Conservation (phyloP, 2,329 filamentous ascomycete genomes). For the Volutella citrinella region DNA sequence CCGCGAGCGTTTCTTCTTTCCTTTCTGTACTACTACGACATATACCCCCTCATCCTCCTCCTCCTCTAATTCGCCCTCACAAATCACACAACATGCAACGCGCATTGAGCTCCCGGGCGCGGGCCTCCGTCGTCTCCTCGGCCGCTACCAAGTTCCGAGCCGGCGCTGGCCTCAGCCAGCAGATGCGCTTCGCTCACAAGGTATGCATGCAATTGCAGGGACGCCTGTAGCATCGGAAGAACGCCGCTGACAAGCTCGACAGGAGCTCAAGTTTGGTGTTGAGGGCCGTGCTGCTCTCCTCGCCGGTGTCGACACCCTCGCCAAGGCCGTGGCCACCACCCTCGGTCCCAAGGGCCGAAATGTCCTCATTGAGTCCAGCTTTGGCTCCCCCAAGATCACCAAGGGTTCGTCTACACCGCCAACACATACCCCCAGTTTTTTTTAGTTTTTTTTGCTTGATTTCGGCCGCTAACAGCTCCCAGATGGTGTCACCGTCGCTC, state of each 20-base stretch:
- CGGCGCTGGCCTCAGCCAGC: slow-evolving; percentile 68
- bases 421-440: too few species aligned
- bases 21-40: slow-evolving; percentile 26
- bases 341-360: slow-evolving; percentile 98
- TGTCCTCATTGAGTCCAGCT: slow-evolving; percentile 97
- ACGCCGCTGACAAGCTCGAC: slow-evolving; percentile 27
- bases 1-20: slow-evolving; percentile 23
- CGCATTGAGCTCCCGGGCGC: slow-evolving; percentile 77
- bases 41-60: slow-evolving; percentile 27
- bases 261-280: slow-evolving; percentile 98
- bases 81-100: slow-evolving; percentile 78
- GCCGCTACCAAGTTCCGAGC: slow-evolving; percentile 64
- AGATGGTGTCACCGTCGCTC: slow-evolving; percentile 89
- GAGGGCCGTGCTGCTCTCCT: slow-evolving; percentile 87
- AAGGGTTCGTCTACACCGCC: slow-evolving; percentile 80
- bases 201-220: slow-evolving; percentile 45
- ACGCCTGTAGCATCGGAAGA: slow-evolving; percentile 4
- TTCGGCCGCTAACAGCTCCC: slow-evolving; percentile 14
- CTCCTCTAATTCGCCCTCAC: background rate
- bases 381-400: slow-evolving; percentile 98
- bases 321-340: slow-evolving; percentile 92
- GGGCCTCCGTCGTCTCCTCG: slow-evolving; percentile 76
- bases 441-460: too few species aligned
- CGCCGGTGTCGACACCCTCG: slow-evolving; percentile 92
- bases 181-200: slow-evolving; percentile 97